Evolutionary conservation across 495 filamentous ascomycete genomes (phyloP).

Genomic region (Peziza echinospora): DNA sequence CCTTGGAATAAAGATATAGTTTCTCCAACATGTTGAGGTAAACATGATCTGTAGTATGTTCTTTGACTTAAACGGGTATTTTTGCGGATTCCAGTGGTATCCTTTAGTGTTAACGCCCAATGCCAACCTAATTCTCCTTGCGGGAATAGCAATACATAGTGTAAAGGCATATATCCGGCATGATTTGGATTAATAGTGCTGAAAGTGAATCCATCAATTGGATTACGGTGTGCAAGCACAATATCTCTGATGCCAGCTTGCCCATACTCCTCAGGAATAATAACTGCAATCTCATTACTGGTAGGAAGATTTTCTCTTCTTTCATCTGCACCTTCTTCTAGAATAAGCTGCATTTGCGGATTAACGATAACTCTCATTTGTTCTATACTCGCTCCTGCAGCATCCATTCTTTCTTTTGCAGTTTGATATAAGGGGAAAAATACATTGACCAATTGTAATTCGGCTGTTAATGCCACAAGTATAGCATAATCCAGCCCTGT

Average conservation of each 20-base stretch:
- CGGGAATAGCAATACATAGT: slow-evolving; percentile 11
- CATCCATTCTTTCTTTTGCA: background rate
- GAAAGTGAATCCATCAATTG: background rate
- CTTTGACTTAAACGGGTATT: slow-evolving; percentile 3
- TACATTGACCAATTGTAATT: background rate
- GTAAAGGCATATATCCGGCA: slow-evolving; percentile 8
- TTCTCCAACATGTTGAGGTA: slow-evolving; percentile 2
- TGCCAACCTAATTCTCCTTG: slow-evolving; percentile 4
- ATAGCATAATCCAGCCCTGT: background rate
- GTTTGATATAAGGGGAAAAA: background rate
- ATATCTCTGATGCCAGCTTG: background rate
- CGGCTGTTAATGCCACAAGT: background rate
- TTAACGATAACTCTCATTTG: background rate
- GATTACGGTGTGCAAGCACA: background rate
- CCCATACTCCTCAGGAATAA: background rate
- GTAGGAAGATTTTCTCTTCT: slow-evolving; percentile 1
- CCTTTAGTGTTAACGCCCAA: slow-evolving; percentile 2
- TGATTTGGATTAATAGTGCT: slow-evolving; percentile 1
- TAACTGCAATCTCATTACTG: background rate
- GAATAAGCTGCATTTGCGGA: background rate
- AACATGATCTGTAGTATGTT: slow-evolving; percentile 5
- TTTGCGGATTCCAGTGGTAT: background rate
- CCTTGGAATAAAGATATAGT: slow-evolving; percentile 2
- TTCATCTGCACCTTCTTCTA: background rate
- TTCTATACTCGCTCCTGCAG: background rate